phyloP scores from a whole-genome alignment of 2,329 filamentous ascomycete genomes.

The Neofusicoccum cordaticola region DNA sequence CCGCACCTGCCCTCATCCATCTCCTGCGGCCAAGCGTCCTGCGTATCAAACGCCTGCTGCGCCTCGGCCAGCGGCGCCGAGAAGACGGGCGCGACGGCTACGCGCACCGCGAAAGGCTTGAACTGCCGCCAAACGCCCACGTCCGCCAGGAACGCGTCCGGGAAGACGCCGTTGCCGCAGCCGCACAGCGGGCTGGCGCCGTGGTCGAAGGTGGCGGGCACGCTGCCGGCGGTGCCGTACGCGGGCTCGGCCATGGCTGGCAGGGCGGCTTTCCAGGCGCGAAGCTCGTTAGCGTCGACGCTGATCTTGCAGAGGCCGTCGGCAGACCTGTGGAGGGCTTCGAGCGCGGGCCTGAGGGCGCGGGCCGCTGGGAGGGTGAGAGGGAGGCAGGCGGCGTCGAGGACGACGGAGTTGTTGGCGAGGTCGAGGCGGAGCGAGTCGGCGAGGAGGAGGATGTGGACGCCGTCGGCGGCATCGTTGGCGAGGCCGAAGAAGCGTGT shows the following conservation, averaged over 20 bases:
- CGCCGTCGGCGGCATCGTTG: slow-evolving; percentile 17
- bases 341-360: background rate
- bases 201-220: slow-evolving; percentile 25
- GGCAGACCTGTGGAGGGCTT: background rate
- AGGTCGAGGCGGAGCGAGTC: slow-evolving; percentile 33
- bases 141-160: slow-evolving; percentile 21
- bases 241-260: slow-evolving; percentile 23
- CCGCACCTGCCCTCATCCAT: slow-evolving; percentile 17
- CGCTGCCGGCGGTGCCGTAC: slow-evolving; percentile 23
- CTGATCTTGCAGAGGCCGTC: slow-evolving; percentile 19
- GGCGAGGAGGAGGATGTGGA: slow-evolving; percentile 23
- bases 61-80: background rate
- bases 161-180: slow-evolving; percentile 32
- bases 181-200: slow-evolving; percentile 29
- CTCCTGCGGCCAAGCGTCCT: too few species aligned
- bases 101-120: slow-evolving; percentile 27
- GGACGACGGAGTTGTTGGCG: slow-evolving; percentile 28
- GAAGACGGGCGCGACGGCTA: slow-evolving; percentile 34
- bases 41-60: background rate
- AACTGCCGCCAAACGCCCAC: slow-evolving; percentile 17
- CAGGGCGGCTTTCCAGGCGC: slow-evolving; percentile 22
- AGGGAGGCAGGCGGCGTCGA: slow-evolving; percentile 35
- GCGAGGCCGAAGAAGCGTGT: slow-evolving; percentile 21
- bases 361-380: slow-evolving; percentile 20
- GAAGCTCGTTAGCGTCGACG: slow-evolving; percentile 20